phyloP scores from a whole-genome alignment of 176 grass and related monocot genomes.

The Phoenix dactylifera region DNA sequence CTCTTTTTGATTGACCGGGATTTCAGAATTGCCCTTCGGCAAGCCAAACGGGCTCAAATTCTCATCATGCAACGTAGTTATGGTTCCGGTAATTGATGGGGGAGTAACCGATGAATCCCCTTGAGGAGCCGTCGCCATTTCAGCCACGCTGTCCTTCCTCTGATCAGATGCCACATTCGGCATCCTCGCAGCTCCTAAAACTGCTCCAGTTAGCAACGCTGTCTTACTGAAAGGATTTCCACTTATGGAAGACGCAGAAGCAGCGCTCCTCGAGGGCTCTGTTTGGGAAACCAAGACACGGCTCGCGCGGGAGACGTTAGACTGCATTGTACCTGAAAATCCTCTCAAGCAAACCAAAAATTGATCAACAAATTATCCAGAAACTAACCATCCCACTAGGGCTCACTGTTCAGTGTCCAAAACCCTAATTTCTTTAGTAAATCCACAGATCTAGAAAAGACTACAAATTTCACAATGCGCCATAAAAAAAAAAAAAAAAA shows the following conservation, averaged over 20 bases:
- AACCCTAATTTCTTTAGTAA: no score
- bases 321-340: constrained; percentile 40
- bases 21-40: constrained; percentile 22
- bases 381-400: no score
- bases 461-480: no score
- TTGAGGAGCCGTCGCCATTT: constrained; percentile 13
- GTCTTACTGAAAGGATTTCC: constrained; percentile 18
- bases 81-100: constrained; percentile 25
- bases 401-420: no score
- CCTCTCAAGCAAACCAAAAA: constrained; percentile 21
- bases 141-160: constrained; percentile 19
- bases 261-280: constrained; percentile 20
- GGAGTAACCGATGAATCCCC: constrained; percentile 28
- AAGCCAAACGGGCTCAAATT: constrained; percentile 20
- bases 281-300: constrained; percentile 41
- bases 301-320: constrained; percentile 44
- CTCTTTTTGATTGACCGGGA: constrained; percentile 30
- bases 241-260: constrained; percentile 18
- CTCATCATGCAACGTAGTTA: constrained; percentile 19
- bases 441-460: no score
- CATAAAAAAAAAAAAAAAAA: no score
- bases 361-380: background rate
- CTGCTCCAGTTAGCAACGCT: constrained; percentile 23
- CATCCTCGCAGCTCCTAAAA: constrained; percentile 6
- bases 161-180: constrained; percentile 14